Base-by-base conservation (phyloP, 1,139 yeast species). In the Candida frijolesensis region DNA sequence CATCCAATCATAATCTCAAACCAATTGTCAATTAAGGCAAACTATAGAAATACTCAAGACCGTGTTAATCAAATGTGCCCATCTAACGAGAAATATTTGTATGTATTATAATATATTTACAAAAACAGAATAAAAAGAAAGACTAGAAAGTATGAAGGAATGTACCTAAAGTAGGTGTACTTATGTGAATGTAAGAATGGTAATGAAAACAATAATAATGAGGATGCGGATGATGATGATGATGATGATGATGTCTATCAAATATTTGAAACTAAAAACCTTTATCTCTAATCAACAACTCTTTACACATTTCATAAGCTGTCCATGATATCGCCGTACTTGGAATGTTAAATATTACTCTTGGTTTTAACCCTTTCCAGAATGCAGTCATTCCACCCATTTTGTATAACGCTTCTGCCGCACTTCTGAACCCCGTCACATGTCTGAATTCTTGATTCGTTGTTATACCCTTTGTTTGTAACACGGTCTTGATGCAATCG, bases 281-380 rank as follows among this genome's bases (percentile, higher is more conserved):
- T 49, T 52, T 59, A 38, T 60, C 57, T 55, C 57, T 66, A 41
- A 70, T 65, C 60, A 80, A 69, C 47, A 87, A 77, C 60, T 84
- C 88, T 70, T 94, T 94, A 42, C 97, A 98, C 95, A 92, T 89
- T 67, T 94, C 99, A 68, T 95, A 94, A 19, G 97, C 92, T 1
- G 98, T 94, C 99, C 99, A 94, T 57, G 96, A 86, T 54, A 94
- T 92, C 33, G 99, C 99, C 11, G 99, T 92, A 45, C 96, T 87
- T 18, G 99, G 99, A 66, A 94, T 92, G 67, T 92, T 91, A 57
- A 95, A 89, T 38, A 94, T 85, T 49, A 95, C 85, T 68, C 99
- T 83, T 45, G 99, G 98, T 64, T 86, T 85, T 63, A 92, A 76
- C 27, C 99, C 99, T 62, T 96, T 79, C 62, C 80, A 67, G 67